phyloP scores from a whole-genome alignment of 1,139 yeast species.

The Saccharomyces hybrid region DNA sequence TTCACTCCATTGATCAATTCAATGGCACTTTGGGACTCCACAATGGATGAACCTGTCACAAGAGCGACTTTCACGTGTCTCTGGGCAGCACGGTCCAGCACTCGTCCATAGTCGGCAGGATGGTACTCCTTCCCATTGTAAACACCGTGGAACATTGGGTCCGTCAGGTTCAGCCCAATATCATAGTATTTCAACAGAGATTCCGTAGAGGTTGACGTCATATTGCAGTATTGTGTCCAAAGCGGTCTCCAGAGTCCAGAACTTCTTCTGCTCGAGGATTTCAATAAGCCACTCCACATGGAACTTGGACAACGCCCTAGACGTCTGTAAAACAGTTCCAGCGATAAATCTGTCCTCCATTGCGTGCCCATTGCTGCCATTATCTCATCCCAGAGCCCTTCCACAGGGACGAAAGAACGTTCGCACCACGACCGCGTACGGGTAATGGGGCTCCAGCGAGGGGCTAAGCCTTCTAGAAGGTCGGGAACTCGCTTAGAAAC shows the following conservation, averaged over 20 bases:
- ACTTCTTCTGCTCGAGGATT: background rate
- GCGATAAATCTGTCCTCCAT: background rate
- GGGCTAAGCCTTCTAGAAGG: background rate
- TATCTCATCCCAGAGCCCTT: background rate
- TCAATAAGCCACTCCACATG: background rate
- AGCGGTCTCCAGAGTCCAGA: background rate
- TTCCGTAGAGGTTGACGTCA: constrained; percentile 1
- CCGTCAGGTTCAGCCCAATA: constrained; percentile 79
- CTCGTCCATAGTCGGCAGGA: constrained; percentile 54
- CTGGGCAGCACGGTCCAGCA: constrained; percentile 57
- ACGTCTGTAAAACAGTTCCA: background rate
- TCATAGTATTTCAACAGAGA: constrained; percentile 27
- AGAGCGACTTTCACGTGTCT: constrained; percentile 63
- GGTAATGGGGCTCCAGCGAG: background rate
- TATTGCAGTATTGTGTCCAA: background rate
- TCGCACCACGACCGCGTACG: no score
- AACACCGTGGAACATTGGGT: constrained; percentile 74
- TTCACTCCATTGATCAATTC: constrained; percentile 34
- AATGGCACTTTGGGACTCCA: constrained; percentile 50
- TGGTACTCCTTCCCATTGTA: constrained; percentile 69
- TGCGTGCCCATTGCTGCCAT: background rate
- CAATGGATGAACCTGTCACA: constrained; percentile 73
- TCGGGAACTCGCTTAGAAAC: background rate
- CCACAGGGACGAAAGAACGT: background rate
- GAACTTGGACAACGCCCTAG: background rate